These are phyloP conservation scores for Acanthamoeba castellanii DNA, from an alignment of 208 protist genomes.

Conservation along the genomic window DNA sequence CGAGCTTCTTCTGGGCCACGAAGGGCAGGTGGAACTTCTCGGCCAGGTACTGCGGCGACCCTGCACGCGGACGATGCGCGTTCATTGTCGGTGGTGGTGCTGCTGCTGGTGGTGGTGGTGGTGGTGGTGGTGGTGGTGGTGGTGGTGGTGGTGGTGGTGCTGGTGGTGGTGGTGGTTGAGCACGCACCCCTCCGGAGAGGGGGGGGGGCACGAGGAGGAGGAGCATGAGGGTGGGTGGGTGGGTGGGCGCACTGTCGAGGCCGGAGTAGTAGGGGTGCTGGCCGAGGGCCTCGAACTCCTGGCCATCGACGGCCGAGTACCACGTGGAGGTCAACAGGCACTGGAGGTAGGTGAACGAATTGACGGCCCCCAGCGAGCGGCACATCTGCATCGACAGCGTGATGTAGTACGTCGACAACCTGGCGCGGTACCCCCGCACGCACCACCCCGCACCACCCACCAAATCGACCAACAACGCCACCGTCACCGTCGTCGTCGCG, in stretches of 20 bases:
- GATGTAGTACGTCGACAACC: not conserved
- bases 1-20: not conserved
- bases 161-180: too few relatives aligned
- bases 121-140: too few relatives aligned
- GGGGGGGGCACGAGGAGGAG: too few relatives aligned
- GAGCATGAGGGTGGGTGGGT: too few relatives aligned
- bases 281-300: not conserved
- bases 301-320: not conserved
- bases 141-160: too few relatives aligned
- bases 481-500: too few relatives aligned
- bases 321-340: not conserved
- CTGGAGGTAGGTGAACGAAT: not conserved
- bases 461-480: too few relatives aligned
- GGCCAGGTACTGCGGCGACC: not conserved
- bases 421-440: not conserved
- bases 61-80: not conserved
- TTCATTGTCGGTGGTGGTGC: too few relatives aligned
- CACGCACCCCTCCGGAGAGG: too few relatives aligned
- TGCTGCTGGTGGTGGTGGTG: too few relatives aligned
- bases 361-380: not conserved
- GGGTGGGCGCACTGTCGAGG: not conserved
- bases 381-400: conserved; percentile 5
- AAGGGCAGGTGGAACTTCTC: not conserved
- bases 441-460: too few relatives aligned
- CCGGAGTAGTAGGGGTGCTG: not conserved